A percentile compares a stretch with the other conserved stretches of the same genome.
Conservation (phyloP, 2,329 filamentous ascomycete genomes). For the Cucurbitaria berberidis region DNA sequence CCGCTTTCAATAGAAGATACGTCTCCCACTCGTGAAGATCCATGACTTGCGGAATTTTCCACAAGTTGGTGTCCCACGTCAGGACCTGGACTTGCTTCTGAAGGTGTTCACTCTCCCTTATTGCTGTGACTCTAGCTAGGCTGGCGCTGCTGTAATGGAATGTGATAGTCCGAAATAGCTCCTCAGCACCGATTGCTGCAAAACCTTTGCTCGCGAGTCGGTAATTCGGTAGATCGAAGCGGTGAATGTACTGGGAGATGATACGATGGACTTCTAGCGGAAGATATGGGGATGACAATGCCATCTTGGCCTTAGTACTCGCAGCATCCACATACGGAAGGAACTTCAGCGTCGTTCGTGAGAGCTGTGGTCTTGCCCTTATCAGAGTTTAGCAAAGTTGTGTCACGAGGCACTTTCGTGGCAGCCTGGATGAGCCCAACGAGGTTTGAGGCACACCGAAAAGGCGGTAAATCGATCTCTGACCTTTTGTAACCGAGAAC, state of each 20-base stretch:
- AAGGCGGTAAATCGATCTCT: too few species aligned
- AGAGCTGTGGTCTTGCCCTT: not conserved
- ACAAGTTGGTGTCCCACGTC: conserved; percentile 16
- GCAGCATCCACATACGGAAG: not conserved
- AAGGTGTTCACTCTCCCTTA: conserved; percentile 8
- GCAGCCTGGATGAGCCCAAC: not conserved
- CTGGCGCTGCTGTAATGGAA: conserved; percentile 14
- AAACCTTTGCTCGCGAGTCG: conserved; percentile 14
- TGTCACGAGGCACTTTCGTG: not conserved
- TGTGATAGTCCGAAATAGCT: conserved; percentile 16
- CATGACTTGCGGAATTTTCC: conserved; percentile 9
- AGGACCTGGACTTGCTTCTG: conserved; percentile 12
- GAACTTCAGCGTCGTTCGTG: not conserved
- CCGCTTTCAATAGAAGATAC: conserved; percentile 3
- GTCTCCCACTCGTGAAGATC: conserved; percentile 14
- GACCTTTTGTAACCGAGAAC: not conserved
- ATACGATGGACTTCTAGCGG: conserved; percentile 18
- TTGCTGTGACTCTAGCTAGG: conserved; percentile 7
- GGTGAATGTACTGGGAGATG: conserved; percentile 11
- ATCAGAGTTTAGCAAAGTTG: not conserved
- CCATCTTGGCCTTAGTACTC: not conserved
- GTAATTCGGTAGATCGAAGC: conserved; percentile 14
- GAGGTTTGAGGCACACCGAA: not conserved
- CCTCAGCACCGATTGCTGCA: conserved; percentile 4
- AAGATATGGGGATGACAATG: conserved; percentile 7